Conservation (phyloP, 225 moss, liverwort and hornwort genomes). For the Neckera pumila region DNA sequence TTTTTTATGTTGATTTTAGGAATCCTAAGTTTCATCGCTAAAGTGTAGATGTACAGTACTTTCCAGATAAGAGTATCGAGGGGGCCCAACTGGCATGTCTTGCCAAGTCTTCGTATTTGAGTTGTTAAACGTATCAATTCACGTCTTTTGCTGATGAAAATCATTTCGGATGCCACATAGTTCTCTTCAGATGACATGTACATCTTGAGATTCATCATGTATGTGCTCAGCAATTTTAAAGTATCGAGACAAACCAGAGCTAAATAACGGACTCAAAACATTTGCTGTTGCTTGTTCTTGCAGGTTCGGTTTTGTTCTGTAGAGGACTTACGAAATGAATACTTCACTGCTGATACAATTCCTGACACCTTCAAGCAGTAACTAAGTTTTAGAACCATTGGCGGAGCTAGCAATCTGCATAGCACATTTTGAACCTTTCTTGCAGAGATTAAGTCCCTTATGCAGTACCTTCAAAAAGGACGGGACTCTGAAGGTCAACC, state of each 20-base stretch:
- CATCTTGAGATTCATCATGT: not conserved
- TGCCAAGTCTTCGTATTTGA: not conserved
- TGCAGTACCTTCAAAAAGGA: not conserved
- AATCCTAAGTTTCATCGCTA: not conserved
- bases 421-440: not conserved
- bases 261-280: not conserved
- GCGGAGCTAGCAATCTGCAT: not conserved
- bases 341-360: constrained; percentile 14
- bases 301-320: constrained; percentile 34
- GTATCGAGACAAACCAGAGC: not conserved
- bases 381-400: not conserved
- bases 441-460: not conserved
- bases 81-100: not conserved
- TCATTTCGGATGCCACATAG: not conserved
- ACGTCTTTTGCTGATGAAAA: not conserved
- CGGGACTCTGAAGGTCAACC: not conserved
- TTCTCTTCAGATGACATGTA: not conserved
- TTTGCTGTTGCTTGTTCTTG: not conserved
- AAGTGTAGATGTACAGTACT: not conserved
- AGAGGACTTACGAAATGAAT: constrained; percentile 16
- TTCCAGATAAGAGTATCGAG: not conserved
- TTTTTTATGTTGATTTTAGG: not conserved
- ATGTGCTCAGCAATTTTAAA: not conserved
- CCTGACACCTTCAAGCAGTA: constrained; percentile 3
- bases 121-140: not conserved